Base-by-base conservation (phyloP, 2,329 filamentous ascomycete species). In the Aspergillus floridensis region DNA sequence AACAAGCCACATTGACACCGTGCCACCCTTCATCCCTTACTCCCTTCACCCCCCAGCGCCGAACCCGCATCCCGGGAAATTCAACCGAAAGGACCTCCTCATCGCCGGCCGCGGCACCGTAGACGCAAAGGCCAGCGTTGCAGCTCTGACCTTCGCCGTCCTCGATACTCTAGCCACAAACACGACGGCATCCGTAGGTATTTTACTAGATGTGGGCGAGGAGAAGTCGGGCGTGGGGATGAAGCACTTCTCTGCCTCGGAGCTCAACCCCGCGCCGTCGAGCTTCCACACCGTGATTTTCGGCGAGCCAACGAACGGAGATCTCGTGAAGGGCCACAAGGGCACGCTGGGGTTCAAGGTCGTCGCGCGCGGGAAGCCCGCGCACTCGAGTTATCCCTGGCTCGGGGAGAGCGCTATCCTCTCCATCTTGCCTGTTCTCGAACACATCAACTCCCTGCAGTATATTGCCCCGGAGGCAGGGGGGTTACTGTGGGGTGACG, bases 351-450 rank as follows among this genome's bases (percentile, higher is more conserved):
- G 83, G 49, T 88, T 92, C 69, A 78, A 81, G 2, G 69, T 98
- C 60, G 79, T 79, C 14, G 90, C 90, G 0, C 83, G 82, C 35
- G 93, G 93, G 29, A 88, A 88, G 62, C 90, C 88, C 0, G 92
- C 90, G 1, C 95, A 99, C 77, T 93, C 89, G 8, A 95, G 93
- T 3, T 98, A 99, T 72, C 93, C 95, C 0, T 93, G 90, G 87
- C 81, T 96, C 6, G 93, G 93, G 3, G 86, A 88, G 68, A 93
- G 88, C 64, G 95, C 95, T 6, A 95, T 92, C 69, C 90, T 92
- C 62, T 82, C 92, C 56, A 81, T 98, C 59, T 81, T 96, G 32
- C 84, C 87, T n/a, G 91, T 88, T 0, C 77, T 97, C 49, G 80
- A 83, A 52, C 82, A 80, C 14, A 74, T 96, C 24, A 79, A 91